Conservation (phyloP, 1,139 yeast genomes). For the Blastobotrys proliferans region DNA sequence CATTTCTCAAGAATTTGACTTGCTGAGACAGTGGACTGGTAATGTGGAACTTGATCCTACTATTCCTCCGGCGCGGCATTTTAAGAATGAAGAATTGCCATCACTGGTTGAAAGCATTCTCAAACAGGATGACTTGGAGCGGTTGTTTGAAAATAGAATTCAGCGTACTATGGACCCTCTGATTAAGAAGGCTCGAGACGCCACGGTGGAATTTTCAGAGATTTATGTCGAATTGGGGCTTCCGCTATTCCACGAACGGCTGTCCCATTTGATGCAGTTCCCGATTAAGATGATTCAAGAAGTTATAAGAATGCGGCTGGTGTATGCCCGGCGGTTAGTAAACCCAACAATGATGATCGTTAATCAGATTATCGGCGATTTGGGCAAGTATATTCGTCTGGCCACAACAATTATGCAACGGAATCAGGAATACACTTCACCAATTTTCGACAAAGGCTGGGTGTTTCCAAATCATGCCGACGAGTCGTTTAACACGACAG, state of each 20-base stretch:
- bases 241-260: slow-evolving; percentile 67
- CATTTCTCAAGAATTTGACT: slow-evolving; percentile 54
- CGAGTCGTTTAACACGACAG: slow-evolving; percentile 63
- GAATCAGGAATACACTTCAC: slow-evolving; percentile 59
- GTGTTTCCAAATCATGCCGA: slow-evolving; percentile 64
- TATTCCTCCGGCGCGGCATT: slow-evolving; percentile 29
- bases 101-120: slow-evolving; percentile 81
- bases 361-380: slow-evolving; percentile 89
- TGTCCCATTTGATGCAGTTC: slow-evolving; percentile 65
- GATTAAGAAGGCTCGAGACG: slow-evolving; percentile 73
- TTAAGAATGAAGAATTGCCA: slow-evolving; percentile 20
- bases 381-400: slow-evolving; percentile 68
- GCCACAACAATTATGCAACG: slow-evolving; percentile 76
- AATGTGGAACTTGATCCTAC: slow-evolving; percentile 68
- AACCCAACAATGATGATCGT: slow-evolving; percentile 95
- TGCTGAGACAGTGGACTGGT: slow-evolving; percentile 70
- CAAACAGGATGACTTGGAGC: slow-evolving; percentile 79
- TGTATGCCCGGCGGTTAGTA: slow-evolving; percentile 71
- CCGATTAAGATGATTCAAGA: slow-evolving; percentile 82
- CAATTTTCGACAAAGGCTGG: slow-evolving; percentile 66
- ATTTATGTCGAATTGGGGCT: slow-evolving; percentile 65
- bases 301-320: slow-evolving; percentile 67
- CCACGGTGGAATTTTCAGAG: slow-evolving; percentile 60
- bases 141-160: slow-evolving; percentile 56
- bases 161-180: slow-evolving; percentile 61